phyloP scores from a whole-genome alignment of 2,329 filamentous ascomycete genomes.

The Didymella segeticola region DNA sequence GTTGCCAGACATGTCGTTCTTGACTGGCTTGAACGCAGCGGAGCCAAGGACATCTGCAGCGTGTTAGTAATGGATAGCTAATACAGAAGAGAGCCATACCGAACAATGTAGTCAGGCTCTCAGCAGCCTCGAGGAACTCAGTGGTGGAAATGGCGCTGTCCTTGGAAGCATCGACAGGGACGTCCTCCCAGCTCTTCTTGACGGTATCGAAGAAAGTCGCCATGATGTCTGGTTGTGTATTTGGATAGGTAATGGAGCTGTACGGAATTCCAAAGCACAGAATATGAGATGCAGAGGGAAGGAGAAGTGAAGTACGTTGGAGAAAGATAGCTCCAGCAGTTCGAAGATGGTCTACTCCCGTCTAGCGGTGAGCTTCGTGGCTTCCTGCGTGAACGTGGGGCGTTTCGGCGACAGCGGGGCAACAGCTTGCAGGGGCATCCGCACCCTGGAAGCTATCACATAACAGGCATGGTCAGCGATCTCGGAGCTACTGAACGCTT shows the following conservation, averaged over 20 bases:
- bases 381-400: slow-evolving; percentile 20
- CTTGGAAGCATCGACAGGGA: slow-evolving; percentile 75
- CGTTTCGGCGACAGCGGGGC: slow-evolving; percentile 20
- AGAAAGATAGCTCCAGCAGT: slow-evolving; percentile 6
- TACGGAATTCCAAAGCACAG: background rate
- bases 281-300: background rate
- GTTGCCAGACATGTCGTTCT: slow-evolving; percentile 89
- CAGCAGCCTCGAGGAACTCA: slow-evolving; percentile 89
- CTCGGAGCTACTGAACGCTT: slow-evolving; percentile 2
- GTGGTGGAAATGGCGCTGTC: slow-evolving; percentile 80
- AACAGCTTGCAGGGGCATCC: slow-evolving; percentile 6
- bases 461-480: slow-evolving; percentile 8
- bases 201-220: slow-evolving; percentile 84
- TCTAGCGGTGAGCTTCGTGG: slow-evolving; percentile 23
- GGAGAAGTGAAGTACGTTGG: background rate
- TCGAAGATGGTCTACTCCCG: slow-evolving; percentile 17
- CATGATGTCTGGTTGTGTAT: slow-evolving; percentile 29
- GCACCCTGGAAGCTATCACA: slow-evolving; percentile 9
- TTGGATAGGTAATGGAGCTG: background rate
- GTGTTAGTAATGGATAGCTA: background rate
- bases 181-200: slow-evolving; percentile 82
- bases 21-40: slow-evolving; percentile 86
- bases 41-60: slow-evolving; percentile 65
- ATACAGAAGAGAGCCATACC: slow-evolving; percentile 58
- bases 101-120: slow-evolving; percentile 86